Percentiles rank a stretch among this genome's conserved stretches.
Evolutionary conservation across 2,329 filamentous ascomycete species (phyloP).

Genomic region (Graphilbum fragrans): DNA sequence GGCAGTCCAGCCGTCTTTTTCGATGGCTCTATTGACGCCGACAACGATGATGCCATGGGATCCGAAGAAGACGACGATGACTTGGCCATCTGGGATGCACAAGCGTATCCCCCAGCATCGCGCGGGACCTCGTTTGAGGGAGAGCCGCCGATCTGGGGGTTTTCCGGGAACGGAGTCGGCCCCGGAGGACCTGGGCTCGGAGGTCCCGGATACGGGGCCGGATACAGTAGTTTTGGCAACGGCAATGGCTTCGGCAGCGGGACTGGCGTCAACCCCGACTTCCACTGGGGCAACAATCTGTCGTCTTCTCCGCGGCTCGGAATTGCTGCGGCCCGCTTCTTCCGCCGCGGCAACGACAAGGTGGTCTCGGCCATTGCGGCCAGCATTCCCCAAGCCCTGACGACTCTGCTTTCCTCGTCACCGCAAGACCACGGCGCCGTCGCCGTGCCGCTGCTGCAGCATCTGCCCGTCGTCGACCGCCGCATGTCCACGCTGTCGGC

Average conservation of each 20-base stretch:
- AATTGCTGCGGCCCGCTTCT: conserved; percentile 29
- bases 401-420: conserved; percentile 26
- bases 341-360: conserved; percentile 42
- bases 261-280: not conserved
- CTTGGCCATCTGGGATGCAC: conserved; percentile 42
- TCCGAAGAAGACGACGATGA: conserved; percentile 32
- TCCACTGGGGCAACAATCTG: conserved; percentile 21
- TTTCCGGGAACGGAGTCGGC: too few relatives aligned
- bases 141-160: conserved; percentile 50
- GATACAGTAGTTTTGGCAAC: conserved; percentile 27
- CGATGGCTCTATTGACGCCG: conserved; percentile 10
- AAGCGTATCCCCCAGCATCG: conserved; percentile 30
- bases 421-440: conserved; percentile 16
- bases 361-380: conserved; percentile 43
- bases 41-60: conserved; percentile 4
- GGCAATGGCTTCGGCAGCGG: conserved; percentile 19
- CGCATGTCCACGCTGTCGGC: not conserved
- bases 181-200: too few relatives aligned
- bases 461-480: not conserved
- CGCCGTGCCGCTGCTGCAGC: not conserved
- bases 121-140: conserved; percentile 41
- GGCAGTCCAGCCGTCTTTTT: conserved; percentile 4
- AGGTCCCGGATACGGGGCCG: too few relatives aligned
- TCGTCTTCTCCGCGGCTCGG: conserved; percentile 39
- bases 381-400: conserved; percentile 36